These are phyloP conservation scores for Penicillium sumatraense DNA, from an alignment of 2,329 filamentous ascomycete genomes.

Conservation along the genomic window DNA sequence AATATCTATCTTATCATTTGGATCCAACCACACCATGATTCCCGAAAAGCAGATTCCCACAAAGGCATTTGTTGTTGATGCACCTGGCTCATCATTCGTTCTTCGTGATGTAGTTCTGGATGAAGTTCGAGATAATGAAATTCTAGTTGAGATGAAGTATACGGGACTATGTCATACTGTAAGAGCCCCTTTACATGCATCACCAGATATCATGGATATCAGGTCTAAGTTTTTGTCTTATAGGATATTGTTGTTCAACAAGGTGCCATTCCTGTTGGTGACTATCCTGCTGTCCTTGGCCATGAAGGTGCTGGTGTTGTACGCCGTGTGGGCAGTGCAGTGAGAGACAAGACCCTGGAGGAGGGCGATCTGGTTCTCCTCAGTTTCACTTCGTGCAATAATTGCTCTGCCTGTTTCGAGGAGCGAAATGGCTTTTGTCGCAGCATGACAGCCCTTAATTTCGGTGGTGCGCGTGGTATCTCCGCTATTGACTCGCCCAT, in stretches of 20 bases:
- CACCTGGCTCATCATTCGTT: slow-evolving; percentile 21
- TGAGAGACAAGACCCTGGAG: slow-evolving; percentile 30
- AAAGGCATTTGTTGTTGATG: slow-evolving; percentile 25
- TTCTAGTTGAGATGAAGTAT: slow-evolving; percentile 42
- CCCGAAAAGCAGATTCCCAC: slow-evolving; percentile 23
- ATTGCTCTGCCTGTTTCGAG: slow-evolving; percentile 24
- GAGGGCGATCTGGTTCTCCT: slow-evolving; percentile 38
- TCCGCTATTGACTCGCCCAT: slow-evolving; percentile 25
- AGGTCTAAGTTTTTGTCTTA: background rate
- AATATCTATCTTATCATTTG: background rate
- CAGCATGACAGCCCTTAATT: slow-evolving; percentile 28
- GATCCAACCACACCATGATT: slow-evolving; percentile 16
- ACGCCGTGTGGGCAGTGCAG: slow-evolving; percentile 29
- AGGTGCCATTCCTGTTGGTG: slow-evolving; percentile 28
- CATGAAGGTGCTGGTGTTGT: slow-evolving; percentile 35
- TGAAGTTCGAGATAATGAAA: slow-evolving; percentile 33
- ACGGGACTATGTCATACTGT: slow-evolving; percentile 41
- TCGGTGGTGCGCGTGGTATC: slow-evolving; percentile 25
- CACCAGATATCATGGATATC: background rate
- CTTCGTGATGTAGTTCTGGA: slow-evolving; percentile 34
- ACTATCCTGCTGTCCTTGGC: slow-evolving; percentile 31
- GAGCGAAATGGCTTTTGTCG: slow-evolving; percentile 27
- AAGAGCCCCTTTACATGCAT: background rate
- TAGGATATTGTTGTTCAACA: slow-evolving; percentile 36
- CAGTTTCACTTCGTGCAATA: slow-evolving; percentile 29